Evolutionary conservation across 352 stramenopile genomes (phyloP), one percentile per base, ranked within the genome.

Genomic region (Pythium utonaiense): DNA sequence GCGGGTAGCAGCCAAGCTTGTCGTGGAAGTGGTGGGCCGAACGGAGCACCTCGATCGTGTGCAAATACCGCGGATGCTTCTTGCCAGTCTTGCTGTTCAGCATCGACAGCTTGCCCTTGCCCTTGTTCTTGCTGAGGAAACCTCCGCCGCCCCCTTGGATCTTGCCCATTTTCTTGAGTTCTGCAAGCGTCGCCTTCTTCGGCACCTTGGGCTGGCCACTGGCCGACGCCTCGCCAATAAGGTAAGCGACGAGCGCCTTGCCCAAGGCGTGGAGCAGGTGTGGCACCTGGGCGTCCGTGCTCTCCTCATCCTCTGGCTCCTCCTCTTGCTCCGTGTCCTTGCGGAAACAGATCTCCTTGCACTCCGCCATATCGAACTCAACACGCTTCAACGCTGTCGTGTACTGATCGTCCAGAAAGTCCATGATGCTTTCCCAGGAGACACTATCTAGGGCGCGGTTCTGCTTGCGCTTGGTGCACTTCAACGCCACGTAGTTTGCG

Each of bases 1-100:
- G 69, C 41, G 80, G 76, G 59, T 94, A 94, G 51, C 80, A 83
- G 0, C 84, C 84, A 17, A 94, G 75, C 61, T 89, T 86, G 69
- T 94, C 84, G 63, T 94, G 82, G 33, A 91, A 87, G 53, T 92
- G 82, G 60, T 94, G 84, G 5, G 84, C 82, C 12, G 74, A 77
- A 0, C 75, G 76, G 12, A 94, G 64, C 31, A 89, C 71, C 30
- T 91, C 71, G 36, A 93, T 71, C 3, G 83, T 74, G 28, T 86
- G 78, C 1, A 64, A 61, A 16, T 79, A 88, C 5, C 64, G 74
- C 4, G 53, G 49, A 44, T 62, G 60, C 36, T 59, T 69, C 51
- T 64, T 70, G 30, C 49, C 50, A 1, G 53, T 64, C 53, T 59
- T 64, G 38, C 51, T 65, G 50, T 58, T 70, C 30, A 69, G 48